These are phyloP conservation scores for Spergularia marina DNA, from an alignment of 148 eudicot species.

Conservation along the genomic window DNA sequence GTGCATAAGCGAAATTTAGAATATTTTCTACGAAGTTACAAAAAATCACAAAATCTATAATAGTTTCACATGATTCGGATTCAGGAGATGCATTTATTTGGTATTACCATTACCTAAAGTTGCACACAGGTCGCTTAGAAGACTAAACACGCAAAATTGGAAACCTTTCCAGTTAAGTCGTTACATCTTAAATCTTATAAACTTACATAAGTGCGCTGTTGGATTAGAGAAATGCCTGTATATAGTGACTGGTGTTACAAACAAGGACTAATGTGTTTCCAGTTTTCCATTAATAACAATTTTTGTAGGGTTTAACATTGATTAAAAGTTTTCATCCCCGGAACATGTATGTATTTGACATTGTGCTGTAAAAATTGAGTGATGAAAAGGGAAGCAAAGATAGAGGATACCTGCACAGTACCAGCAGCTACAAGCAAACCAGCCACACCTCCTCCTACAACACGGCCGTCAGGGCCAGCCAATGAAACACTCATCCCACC, in stretches of 20 bases:
- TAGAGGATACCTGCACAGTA: constrained; percentile 72
- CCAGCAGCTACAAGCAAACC: constrained; percentile 85
- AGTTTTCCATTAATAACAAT: too few relatives aligned
- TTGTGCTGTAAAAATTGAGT: neutral
- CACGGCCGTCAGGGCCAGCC: constrained; percentile 95
- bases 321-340: neutral
- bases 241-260: too few relatives aligned
- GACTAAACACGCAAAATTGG: too few relatives aligned
- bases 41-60: too few relatives aligned
- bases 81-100: neutral
- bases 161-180: too few relatives aligned
- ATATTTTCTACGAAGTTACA: neutral
- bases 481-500: constrained; percentile 98
- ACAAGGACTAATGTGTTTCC: too few relatives aligned
- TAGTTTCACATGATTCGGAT: neutral
- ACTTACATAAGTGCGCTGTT: too few relatives aligned
- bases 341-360: neutral
- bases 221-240: too few relatives aligned
- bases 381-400: neutral
- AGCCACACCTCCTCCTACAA: constrained; percentile 95
- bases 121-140: too few relatives aligned
- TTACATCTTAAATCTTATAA: too few relatives aligned
- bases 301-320: neutral
- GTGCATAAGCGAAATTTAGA: neutral
- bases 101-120: neutral